Evolutionary conservation across 441 rosid species (phyloP).

Genomic region (Kokia cookei): DNA sequence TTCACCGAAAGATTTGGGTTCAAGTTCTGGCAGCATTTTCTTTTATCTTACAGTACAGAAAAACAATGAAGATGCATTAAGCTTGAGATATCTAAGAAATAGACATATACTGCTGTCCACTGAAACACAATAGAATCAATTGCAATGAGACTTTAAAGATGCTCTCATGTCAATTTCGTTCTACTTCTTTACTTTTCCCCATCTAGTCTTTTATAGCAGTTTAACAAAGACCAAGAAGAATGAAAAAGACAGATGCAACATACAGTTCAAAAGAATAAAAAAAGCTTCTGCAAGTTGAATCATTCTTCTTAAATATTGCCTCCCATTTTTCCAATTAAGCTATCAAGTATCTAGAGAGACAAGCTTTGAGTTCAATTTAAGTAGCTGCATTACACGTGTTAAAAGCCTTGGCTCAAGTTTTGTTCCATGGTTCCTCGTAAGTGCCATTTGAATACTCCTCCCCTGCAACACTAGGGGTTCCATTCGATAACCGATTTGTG

Average conservation of each 20-base stretch:
- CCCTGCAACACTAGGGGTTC: conserved; percentile 44
- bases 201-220: background rate
- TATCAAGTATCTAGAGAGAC: background rate
- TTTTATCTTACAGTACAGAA: no score
- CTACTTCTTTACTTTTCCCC: background rate
- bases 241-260: background rate
- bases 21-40: no score
- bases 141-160: background rate
- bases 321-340: background rate
- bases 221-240: background rate
- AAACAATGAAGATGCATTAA: no score
- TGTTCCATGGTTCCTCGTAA: conserved; percentile 40
- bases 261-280: background rate
- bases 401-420: conserved; percentile 6
- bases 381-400: background rate
- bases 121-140: background rate
- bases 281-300: background rate
- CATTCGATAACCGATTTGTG: conserved; percentile 51
- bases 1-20: no score
- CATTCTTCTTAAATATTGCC: background rate
- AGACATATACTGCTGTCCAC: background rate
- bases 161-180: background rate
- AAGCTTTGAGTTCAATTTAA: background rate
- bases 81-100: background rate
- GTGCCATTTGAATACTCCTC: conserved; percentile 59